Evolutionary conservation across 2,329 filamentous ascomycete species (phyloP), one percentile per base, ranked within the genome.

Genomic region (Sclerotinia sclerotiorum): DNA sequence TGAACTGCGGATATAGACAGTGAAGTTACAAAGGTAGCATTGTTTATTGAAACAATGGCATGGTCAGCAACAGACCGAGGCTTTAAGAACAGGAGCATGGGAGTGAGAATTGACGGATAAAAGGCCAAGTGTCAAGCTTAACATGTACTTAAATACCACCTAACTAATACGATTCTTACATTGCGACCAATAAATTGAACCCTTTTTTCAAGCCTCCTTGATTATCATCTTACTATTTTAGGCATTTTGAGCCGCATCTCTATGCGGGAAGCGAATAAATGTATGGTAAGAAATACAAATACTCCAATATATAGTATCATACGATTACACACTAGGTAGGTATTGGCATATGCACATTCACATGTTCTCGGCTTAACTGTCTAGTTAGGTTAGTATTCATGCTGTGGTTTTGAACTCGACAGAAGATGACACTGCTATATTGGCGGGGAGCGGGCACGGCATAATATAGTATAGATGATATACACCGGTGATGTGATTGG

Each of bases 121-220:
- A 55, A 39, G 55, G n/a, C 17, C 32, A 39, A 17, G 46, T 46
- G 49, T 55, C 19, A 24, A 44, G 27, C 29, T 32, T 48, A 65
- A 52, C 63, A 65, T 65, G 52, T 65, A 65, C 63, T 57, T 58
- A 58, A 42, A 55, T 57, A 58, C 52, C 27, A 65, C 27, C 42
- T 65, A 65, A 65, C 52, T 65, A 65, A 65, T 65, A 65, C 39
- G 8, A 65, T 65, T 27, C 63, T 65, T 58, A 58, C 42, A 57
- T 46, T 65, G 21, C 55, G 35, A 24, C 32, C 10, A 29, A 65
- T 56, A 7, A 65, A 42, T 65, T 44, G 52, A 57, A 13, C 17
- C 10, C 13, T n/a, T 19, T 32, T 8, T 35, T 21, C 51, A 46
- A 35, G 1, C 6, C 3, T 5, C 39, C 21, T 39, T 39, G 29